Base-by-base conservation (phyloP, 2,329 filamentous ascomycete species). In the Dothideomycetes sp. region DNA sequence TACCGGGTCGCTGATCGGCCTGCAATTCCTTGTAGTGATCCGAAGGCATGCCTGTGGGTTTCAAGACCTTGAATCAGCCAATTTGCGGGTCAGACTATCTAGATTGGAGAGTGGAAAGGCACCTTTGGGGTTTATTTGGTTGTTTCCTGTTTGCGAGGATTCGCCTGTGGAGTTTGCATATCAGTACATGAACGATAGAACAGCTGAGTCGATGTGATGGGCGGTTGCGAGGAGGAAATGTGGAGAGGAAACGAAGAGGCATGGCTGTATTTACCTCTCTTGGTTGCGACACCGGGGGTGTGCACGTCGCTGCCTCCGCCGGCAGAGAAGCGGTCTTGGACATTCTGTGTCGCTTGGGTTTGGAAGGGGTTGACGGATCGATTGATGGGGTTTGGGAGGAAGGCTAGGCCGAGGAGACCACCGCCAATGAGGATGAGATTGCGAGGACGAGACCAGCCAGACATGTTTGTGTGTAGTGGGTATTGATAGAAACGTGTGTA, bases 251-350 rank as follows among this genome's bases (percentile, higher is more conserved):
- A n/a, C n/a, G n/a, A 32, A 29, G 24, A 16, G 22, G 18, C 9
- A 2, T 9, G 31, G 31, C 8, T 8, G 5, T 10, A 44, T 50
- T 37, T 45, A 55, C 58, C 57, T 52, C 49, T 42, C 24, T 50
- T 48, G 19, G 59, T 61, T 11, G 57, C 58, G 16, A 52, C 47
- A 17, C 46, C 59, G 1, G 59, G 55, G 18, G 48, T 45, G 45
- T 61, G 58, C 22, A 52, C 60, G 32, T 51, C 49, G 19, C 50
- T 49, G 5, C 52, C 59, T 18, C 59, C 59, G 7, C 52, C 57
- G 27, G 52, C 43, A 5, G 58, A 55, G 38, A 51, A 58, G 31
- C 55, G 44, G 40, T 58, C 48, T 33, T 48, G 55, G 16, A 62
- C 52, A 45, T 55, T 55, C 43, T 57, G 51, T 12, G 53, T 49